phyloP scores from a whole-genome alignment of 768 basidiomycete species.

The Sistotremastrum suecicum region DNA sequence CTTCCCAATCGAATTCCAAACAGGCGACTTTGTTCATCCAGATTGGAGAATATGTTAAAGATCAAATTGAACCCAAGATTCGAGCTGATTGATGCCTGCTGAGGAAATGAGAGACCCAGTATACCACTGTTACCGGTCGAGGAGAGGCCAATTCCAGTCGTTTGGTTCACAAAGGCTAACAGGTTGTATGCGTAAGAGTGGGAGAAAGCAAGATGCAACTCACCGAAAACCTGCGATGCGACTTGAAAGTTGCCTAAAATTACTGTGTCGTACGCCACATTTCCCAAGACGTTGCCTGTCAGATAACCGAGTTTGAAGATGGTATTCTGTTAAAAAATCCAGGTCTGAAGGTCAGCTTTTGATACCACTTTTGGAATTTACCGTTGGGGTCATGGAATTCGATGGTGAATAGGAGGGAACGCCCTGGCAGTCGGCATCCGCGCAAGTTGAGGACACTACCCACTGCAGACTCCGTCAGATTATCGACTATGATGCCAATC shows the following conservation, averaged over 20 bases:
- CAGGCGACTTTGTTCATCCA: slow-evolving; percentile 27
- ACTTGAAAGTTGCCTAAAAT: slow-evolving; percentile 31
- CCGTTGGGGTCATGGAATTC: slow-evolving; percentile 15
- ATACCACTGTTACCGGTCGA: slow-evolving; percentile 39
- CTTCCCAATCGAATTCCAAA: slow-evolving; percentile 39
- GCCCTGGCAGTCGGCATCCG: slow-evolving; percentile 27
- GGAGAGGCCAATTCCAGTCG: slow-evolving; percentile 28
- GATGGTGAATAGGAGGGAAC: slow-evolving; percentile 22
- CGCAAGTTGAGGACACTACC: slow-evolving; percentile 35
- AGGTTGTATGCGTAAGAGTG: not conserved
- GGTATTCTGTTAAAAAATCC: slow-evolving; percentile 3
- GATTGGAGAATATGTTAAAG: slow-evolving; percentile 30
- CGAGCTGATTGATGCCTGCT: slow-evolving; percentile 29
- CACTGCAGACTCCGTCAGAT: slow-evolving; percentile 20
- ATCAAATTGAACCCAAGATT: slow-evolving; percentile 31
- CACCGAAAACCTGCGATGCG: slow-evolving; percentile 34
- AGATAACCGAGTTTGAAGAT: slow-evolving; percentile 36
- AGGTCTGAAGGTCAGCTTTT: not conserved
- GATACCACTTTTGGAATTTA: not conserved
- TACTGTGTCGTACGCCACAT: slow-evolving; percentile 31
- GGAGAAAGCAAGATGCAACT: not conserved
- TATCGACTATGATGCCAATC: slow-evolving; percentile 1
- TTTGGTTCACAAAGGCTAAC: slow-evolving; percentile 30
- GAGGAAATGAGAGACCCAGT: slow-evolving; percentile 37
- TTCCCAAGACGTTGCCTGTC: slow-evolving; percentile 33